Evolutionary conservation across 176 grass and related monocot genomes (phyloP), one percentile per base, ranked within the genome.

Genomic region (Panicum miliaceum): DNA sequence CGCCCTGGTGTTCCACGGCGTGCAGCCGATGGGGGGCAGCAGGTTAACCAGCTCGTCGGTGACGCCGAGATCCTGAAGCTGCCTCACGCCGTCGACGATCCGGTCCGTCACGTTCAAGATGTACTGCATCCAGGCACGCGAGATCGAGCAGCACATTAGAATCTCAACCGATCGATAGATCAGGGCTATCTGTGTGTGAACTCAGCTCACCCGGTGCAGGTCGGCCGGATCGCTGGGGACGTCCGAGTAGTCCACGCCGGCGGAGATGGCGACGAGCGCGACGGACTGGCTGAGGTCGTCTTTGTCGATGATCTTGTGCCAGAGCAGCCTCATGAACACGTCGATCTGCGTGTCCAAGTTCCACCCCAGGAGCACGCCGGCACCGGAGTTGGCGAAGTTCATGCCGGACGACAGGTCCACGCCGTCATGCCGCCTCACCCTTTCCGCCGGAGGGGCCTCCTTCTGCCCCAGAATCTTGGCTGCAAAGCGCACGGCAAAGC

Each of bases 331-430:
- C 60, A 26, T 29, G 60, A 63, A 7, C 26, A 6, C 11, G 60
- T 63, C 60, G 12, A 63, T 63, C 26, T 63, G 60, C 26, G 60
- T 63, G 25, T 32, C 60, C 26, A 63, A 1, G 12, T 63, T 63
- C 60, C 57, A 26, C 10, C 57, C 57, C 57, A 3, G 3, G n/a
- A 60, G n/a, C n/a, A 25, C 57, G 10, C n/a, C n/a, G 57, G 8
- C n/a, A 4, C 22, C 22, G 3, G 57, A 26, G 52, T 22, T 20
- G 13, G 91, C 94, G 12, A 94, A 97, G 88, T 91, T 94, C 89
- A 94, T 86, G 67, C 89, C 94, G 16, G 52, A 27, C 38, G 40
- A 36, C 57, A 60, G 9, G 40, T 76, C 51, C 19, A 36, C 65
- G 29, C 46, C 66, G 63, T 50, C 0, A 0, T 60, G 0, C 2